These are phyloP conservation scores for Diaporthe longicolla DNA, from an alignment of 2,329 filamentous ascomycete species.

Conservation along the genomic window DNA sequence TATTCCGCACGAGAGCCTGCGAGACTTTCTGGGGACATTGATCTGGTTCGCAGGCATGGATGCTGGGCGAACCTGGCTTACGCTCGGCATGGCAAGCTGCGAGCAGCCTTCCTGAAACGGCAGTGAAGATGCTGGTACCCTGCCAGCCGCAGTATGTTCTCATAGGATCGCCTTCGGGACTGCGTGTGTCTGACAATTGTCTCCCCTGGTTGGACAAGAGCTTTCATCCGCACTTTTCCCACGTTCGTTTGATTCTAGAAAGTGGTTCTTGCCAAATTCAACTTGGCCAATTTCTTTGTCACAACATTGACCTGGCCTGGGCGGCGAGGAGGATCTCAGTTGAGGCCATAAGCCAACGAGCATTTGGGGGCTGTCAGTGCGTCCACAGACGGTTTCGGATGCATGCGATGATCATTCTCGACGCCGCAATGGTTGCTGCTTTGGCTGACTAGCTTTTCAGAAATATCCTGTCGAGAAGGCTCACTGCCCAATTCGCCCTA, in stretches of 20 bases:
- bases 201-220: not conserved
- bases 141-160: not conserved
- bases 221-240: slow-evolving; percentile 1
- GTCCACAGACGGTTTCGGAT: slow-evolving; percentile 27
- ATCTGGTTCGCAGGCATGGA: not conserved
- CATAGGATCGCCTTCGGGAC: slow-evolving; percentile 7
- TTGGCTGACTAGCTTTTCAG: slow-evolving; percentile 17
- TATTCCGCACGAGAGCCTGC: slow-evolving; percentile 9
- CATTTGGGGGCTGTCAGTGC: slow-evolving; percentile 19
- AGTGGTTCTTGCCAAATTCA: slow-evolving; percentile 4
- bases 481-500: slow-evolving; percentile 17
- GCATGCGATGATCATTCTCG: slow-evolving; percentile 30
- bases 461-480: slow-evolving; percentile 1
- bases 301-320: not conserved
- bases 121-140: slow-evolving; percentile 19
- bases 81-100: slow-evolving; percentile 14
- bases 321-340: not conserved
- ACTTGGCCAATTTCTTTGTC: not conserved
- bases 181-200: slow-evolving; percentile 18
- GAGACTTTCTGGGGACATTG: slow-evolving; percentile 14
- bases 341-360: not conserved
- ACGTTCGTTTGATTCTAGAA: slow-evolving; percentile 16
- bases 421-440: slow-evolving; percentile 17
- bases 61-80: slow-evolving; percentile 14
- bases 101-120: slow-evolving; percentile 20